Evolutionary conservation across 345 rosid species (phyloP).

Genomic region (Linum tenue): DNA sequence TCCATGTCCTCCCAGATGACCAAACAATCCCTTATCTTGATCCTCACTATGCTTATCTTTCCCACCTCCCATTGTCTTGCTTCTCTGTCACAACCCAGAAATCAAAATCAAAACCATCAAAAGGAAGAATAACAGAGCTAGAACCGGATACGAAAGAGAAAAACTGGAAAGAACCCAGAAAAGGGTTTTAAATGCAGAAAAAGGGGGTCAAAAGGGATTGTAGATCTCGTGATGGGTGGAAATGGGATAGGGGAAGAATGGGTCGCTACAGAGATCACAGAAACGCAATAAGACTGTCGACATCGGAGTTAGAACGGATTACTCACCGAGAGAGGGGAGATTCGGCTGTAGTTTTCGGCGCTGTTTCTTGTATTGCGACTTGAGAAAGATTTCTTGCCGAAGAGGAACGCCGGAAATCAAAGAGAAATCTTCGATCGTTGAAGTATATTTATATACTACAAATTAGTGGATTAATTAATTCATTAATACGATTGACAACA

Average conservation of each 20-base stretch:
- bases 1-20: conserved; percentile 30
- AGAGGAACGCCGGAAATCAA: neutral
- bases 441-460: too few relatives aligned
- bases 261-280: neutral
- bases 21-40: conserved; percentile 45
- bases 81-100: too few relatives aligned
- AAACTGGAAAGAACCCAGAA: too few relatives aligned
- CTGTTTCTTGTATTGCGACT: neutral
- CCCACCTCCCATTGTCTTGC: conserved; percentile 44
- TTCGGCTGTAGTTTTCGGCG: neutral
- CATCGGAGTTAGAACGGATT: neutral
- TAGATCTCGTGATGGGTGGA: too few relatives aligned
- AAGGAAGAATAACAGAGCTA: neutral
- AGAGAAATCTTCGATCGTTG: neutral
- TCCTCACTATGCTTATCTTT: conserved; percentile 31
- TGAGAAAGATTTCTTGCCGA: neutral
- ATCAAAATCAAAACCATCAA: neutral
- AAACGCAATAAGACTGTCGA: neutral
- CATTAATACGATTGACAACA: neutral
- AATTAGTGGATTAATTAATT: too few relatives aligned
- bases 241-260: neutral
- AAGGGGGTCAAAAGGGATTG: too few relatives aligned
- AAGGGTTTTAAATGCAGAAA: too few relatives aligned
- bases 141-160: neutral
- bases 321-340: neutral